These are phyloP conservation scores for Nemophila menziesii DNA, from an alignment of 257 asterid genomes.

Conservation along the genomic window DNA sequence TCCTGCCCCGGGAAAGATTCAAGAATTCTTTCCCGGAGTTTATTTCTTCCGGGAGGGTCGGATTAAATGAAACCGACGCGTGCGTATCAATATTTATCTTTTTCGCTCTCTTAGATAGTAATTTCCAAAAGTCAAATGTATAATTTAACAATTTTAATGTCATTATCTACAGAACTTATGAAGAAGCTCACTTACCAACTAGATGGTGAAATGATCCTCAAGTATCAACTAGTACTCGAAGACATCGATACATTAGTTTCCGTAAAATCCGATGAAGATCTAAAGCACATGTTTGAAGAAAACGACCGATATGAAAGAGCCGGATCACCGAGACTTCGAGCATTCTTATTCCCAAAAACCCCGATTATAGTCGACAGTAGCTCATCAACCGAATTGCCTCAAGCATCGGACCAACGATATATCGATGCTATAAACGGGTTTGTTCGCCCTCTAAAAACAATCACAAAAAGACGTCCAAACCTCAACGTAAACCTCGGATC, in stretches of 20 bases:
- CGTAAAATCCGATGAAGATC: conserved; percentile 65
- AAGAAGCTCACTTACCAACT: conserved; percentile 52
- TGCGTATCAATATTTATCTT: too few species aligned
- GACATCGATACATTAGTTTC: conserved; percentile 81
- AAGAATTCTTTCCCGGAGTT: too few species aligned
- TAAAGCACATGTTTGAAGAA: conserved; percentile 65
- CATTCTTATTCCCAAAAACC: conserved; percentile 58
- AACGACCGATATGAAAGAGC: conserved; percentile 31
- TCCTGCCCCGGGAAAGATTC: too few species aligned
- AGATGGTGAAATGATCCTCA: conserved; percentile 65
- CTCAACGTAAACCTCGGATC: conserved; percentile 19
- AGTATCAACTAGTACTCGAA: conserved; percentile 61
- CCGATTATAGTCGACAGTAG: conserved; percentile 23
- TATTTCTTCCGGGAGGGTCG: too few species aligned
- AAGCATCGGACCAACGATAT: conserved; percentile 44
- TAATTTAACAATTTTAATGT: too few species aligned
- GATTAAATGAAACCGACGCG: too few species aligned
- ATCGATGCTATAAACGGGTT: conserved; percentile 16
- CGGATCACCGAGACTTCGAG: conserved; percentile 42
- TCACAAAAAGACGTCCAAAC: conserved; percentile 17
- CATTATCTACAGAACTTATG: conserved; percentile 44
- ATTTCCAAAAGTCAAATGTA: too few species aligned
- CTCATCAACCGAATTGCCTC: conserved; percentile 17
- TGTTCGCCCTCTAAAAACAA: conserved; percentile 11
- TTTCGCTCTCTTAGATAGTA: too few species aligned